A percentile compares a stretch with the other conserved stretches of the same genome.
Conservation (phyloP, 768 basidiomycete genomes). For the Cystofilobasidium ferigula region DNA sequence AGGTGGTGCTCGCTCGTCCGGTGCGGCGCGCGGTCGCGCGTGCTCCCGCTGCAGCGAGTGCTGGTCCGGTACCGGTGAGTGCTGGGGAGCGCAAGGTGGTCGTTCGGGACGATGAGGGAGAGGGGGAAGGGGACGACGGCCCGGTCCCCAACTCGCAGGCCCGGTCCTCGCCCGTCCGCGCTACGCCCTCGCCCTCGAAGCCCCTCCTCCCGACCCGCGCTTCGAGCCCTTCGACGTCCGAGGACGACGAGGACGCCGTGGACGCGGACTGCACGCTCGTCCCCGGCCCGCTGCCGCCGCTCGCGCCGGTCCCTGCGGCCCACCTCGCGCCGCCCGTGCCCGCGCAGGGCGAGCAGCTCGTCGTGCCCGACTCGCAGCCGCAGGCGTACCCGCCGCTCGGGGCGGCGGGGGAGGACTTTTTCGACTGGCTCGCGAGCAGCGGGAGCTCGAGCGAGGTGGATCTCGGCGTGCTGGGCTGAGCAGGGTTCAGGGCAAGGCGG, state of each 20-base stretch:
- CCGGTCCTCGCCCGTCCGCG: not conserved
- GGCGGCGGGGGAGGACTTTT: not conserved
- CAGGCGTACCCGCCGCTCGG: not conserved
- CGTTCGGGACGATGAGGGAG: too few relatives aligned
- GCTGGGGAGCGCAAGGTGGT: too few relatives aligned
- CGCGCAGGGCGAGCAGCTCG: not conserved
- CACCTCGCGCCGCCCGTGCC: not conserved
- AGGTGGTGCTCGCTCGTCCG: not conserved
- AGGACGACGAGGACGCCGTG: constrained; percentile 1
- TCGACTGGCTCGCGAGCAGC: not conserved
- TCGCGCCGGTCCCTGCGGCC: too few relatives aligned
- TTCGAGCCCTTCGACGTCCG: not conserved
- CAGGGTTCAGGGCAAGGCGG: too few relatives aligned
- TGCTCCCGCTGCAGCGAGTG: too few relatives aligned
- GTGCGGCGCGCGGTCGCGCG: not conserved
- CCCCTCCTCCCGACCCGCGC: not conserved
- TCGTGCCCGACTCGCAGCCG: not conserved
- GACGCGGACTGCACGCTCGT: not conserved
- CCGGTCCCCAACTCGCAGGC: not conserved
- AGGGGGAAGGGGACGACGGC: too few relatives aligned
- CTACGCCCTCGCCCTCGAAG: not conserved
- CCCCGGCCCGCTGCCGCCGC: too few relatives aligned
- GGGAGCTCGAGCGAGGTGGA: not conserved
- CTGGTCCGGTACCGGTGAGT: too few relatives aligned
- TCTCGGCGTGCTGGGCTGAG: too few relatives aligned